A percentile compares a stretch with the other conserved stretches of the same genome.
Evolutionary conservation across 257 asterid genomes (phyloP).

Genomic region (Solanum pennellii): DNA sequence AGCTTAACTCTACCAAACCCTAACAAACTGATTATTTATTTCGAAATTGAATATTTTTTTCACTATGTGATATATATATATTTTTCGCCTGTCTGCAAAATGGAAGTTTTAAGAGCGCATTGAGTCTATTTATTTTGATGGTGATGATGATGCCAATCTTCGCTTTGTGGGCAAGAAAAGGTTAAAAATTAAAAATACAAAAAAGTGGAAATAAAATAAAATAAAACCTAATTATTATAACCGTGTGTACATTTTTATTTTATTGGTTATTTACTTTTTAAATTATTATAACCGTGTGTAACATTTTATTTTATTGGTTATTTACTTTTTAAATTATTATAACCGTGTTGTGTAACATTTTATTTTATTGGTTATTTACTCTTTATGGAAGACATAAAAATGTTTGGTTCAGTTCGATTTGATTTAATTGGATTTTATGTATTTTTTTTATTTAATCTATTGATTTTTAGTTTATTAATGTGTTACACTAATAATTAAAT

Average conservation of each 20-base stretch:
- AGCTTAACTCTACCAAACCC: background rate
- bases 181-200: background rate
- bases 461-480: too few species aligned
- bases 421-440: too few species aligned
- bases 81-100: background rate
- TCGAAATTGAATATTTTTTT: background rate
- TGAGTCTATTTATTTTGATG: background rate
- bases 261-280: background rate
- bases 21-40: background rate
- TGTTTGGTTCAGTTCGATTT: background rate
- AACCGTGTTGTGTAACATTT: background rate
- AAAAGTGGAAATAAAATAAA: background rate
- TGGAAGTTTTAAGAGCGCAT: background rate
- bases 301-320: background rate
- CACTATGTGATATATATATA: background rate
- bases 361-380: background rate
- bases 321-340: background rate
- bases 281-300: background rate
- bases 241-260: background rate
- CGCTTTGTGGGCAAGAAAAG: slow-evolving; percentile 3
- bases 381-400: background rate
- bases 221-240: background rate
- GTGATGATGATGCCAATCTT: background rate
- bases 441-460: too few species aligned
- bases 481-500: too few species aligned